These are phyloP conservation scores for Plasmodium vinckei DNA, from an alignment of 169 alveolate species.

Conservation along the genomic window DNA sequence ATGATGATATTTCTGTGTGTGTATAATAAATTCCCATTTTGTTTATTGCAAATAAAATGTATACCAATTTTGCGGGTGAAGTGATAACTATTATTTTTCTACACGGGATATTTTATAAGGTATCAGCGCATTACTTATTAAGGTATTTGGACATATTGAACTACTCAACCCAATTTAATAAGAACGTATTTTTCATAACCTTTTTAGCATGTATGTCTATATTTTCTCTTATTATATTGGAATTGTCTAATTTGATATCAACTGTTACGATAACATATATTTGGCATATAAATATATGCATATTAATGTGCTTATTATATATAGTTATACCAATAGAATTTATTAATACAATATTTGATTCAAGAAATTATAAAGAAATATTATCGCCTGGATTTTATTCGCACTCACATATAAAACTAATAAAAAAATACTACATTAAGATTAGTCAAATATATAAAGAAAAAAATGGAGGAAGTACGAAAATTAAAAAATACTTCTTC, in stretches of 20 bases:
- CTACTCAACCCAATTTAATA: conserved; percentile 63
- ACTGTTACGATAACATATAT: conserved; percentile 37
- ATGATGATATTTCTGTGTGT: background rate
- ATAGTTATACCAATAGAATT: conserved; percentile 62
- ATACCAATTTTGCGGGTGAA: conserved; percentile 37
- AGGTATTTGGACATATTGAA: conserved; percentile 67
- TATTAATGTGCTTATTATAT: conserved; percentile 47
- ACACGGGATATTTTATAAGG: conserved; percentile 64
- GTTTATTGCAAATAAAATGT: conserved; percentile 25
- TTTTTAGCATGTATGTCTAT: conserved; percentile 68
- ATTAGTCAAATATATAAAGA: conserved; percentile 48
- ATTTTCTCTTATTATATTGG: conserved; percentile 61
- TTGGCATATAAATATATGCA: conserved; percentile 69
- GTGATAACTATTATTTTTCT: conserved; percentile 40
- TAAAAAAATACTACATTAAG: conserved; percentile 46
- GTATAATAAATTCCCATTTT: background rate
- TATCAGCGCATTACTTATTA: conserved; percentile 41
- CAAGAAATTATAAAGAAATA: conserved; percentile 60
- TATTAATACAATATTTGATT: conserved; percentile 50
- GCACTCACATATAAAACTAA: conserved; percentile 52
- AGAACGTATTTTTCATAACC: conserved; percentile 62
- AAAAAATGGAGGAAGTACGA: conserved; percentile 29
- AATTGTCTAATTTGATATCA: conserved; percentile 44
- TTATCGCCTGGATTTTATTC: conserved; percentile 62
- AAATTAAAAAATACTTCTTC: conserved; percentile 45